A percentile compares a stretch with the other conserved stretches of the same genome.
phyloP scores from a whole-genome alignment of 148 eudicot genomes.

The Cornus kousa region DNA sequence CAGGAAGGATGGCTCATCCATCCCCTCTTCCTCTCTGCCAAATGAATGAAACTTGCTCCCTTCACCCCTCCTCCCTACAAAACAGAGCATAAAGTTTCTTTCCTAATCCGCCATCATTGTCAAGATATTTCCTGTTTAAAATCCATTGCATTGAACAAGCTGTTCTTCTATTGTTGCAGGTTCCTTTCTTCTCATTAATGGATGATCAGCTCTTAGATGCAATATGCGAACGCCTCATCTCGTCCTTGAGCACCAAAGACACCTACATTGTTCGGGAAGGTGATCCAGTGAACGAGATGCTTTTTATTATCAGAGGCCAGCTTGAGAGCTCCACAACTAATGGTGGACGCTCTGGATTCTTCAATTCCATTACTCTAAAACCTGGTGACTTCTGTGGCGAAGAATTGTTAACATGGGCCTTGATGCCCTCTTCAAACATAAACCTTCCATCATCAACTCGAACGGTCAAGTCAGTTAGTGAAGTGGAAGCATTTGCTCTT shows the following conservation, averaged over 20 bases:
- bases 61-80: too few relatives aligned
- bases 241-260: slow-evolving; percentile 73
- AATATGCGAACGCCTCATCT: slow-evolving; percentile 72
- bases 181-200: slow-evolving; percentile 84
- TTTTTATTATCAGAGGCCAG: slow-evolving; percentile 79
- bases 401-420: slow-evolving; percentile 86
- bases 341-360: slow-evolving; percentile 84
- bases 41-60: too few relatives aligned
- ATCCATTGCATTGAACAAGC: neutral
- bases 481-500: slow-evolving; percentile 89
- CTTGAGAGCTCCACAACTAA: slow-evolving; percentile 89
- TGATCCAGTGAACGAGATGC: slow-evolving; percentile 83
- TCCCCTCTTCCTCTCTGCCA: too few relatives aligned
- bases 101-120: neutral
- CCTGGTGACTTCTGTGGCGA: slow-evolving; percentile 91
- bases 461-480: slow-evolving; percentile 63
- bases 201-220: slow-evolving; percentile 85
- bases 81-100: neutral
- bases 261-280: slow-evolving; percentile 81
- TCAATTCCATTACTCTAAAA: slow-evolving; percentile 66
- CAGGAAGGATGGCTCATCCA: too few relatives aligned
- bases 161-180: slow-evolving; percentile 36
- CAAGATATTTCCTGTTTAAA: neutral
- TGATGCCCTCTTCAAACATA: slow-evolving; percentile 46
- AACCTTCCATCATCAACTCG: slow-evolving; percentile 87